Base-by-base conservation (phyloP, 768 basidiomycete genomes). In the Epithele typhae region DNA sequence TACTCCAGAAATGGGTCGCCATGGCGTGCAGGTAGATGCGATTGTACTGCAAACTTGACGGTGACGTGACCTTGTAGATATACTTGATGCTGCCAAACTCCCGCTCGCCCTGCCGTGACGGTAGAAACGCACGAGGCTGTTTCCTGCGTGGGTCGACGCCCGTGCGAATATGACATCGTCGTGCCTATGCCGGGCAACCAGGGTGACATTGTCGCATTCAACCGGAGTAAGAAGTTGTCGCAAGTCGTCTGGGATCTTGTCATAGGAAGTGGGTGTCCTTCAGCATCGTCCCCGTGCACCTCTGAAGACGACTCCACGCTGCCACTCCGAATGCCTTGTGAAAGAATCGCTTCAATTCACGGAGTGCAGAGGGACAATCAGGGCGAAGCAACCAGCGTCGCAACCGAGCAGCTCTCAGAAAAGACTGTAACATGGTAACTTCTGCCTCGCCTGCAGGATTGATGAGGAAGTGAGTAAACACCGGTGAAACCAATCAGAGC, bases 11-110 rank as follows among this genome's bases (percentile, higher is more conserved):
- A 50, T 8, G 48, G 37, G 22, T 50, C 37, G 2, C 17, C 3
- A 24, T n/a, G 36, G 3, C 30, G 17, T 15, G 42, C 33, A 8
- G 23, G n/a, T 3, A 43, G 32, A 12, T 44, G 48, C 5, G 24
- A 18, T 23, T 45, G 48, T 5, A 50, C 37, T 2, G 43, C 48
- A 11, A 50, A 27, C 18, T 32, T 33, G 23, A 39, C 27, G 7
- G 6, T 4, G 14, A 10, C 21, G 21, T 11, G n/a, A 22, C 10
- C 17, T 30, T 36, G 37, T 32, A 44, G 24, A 45, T 44, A 22
- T 44, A 40, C 48, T 50, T 40, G 48, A 44, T 45, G 41, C 47
- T 37, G 19, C 47, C 47, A 15, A 14, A 35, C n/a, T 30, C 17
- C 45, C 5, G 18, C 22, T n/a, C n/a, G n/a, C 14, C 22, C 24